Evolutionary conservation across 805 yeast species (phyloP).

Genomic region (Candida taoyuanica): DNA sequence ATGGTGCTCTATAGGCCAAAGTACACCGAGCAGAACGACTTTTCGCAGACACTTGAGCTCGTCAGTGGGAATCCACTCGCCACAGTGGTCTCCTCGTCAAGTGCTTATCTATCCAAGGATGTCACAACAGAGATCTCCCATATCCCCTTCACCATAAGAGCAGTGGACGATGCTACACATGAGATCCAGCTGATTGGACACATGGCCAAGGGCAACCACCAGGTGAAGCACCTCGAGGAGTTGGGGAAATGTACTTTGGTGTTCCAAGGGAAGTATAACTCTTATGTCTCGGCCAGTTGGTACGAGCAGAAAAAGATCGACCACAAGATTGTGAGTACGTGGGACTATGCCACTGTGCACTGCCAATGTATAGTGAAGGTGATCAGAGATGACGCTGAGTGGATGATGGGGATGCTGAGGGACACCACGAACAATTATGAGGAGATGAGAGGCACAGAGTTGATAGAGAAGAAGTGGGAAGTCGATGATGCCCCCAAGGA

Average conservation of each 20-base stretch:
- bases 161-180: constrained; percentile 28
- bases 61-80: constrained; percentile 49
- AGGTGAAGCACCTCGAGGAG: constrained; percentile 36
- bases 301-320: constrained; percentile 52
- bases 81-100: constrained; percentile 37
- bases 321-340: constrained; percentile 64
- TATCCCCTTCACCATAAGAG: constrained; percentile 46
- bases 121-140: constrained; percentile 47
- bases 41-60: constrained; percentile 37
- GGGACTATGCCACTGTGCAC: constrained; percentile 61
- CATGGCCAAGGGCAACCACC: constrained; percentile 49
- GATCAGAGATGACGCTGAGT: constrained; percentile 41
- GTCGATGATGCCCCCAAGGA: constrained; percentile 53
- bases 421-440: constrained; percentile 46
- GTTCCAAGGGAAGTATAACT: constrained; percentile 43
- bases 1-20: constrained; percentile 30
- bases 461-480: constrained; percentile 40
- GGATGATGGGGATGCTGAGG: constrained; percentile 41
- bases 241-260: constrained; percentile 39
- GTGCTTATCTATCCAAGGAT: constrained; percentile 20
- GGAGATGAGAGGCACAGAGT: constrained; percentile 27
- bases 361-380: constrained; percentile 45
- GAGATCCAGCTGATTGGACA: constrained; percentile 47
- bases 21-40: constrained; percentile 24
- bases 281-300: constrained; percentile 57